Conservation (phyloP, 768 basidiomycete species). For the Vararia minispora region DNA sequence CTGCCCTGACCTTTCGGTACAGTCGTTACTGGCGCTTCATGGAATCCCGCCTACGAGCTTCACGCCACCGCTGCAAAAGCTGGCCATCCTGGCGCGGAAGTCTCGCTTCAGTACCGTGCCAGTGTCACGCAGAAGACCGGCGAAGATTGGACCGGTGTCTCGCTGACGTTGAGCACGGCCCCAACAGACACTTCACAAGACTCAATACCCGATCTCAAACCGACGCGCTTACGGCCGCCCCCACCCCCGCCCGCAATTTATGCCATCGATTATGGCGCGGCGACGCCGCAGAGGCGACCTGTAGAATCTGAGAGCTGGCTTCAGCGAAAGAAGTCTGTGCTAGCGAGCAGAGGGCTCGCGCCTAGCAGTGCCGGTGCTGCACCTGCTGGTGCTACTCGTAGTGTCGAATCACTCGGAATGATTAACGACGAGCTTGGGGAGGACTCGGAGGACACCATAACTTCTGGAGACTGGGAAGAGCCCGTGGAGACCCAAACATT, state of each 20-base stretch:
- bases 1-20: not conserved
- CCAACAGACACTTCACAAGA: constrained; percentile 25
- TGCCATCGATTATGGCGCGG: no score
- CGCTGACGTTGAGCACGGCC: constrained; percentile 43
- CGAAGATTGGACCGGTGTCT: constrained; percentile 45
- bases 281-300: no score
- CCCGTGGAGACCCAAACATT: not conserved
- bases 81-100: constrained; percentile 31
- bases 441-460: no score
- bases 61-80: constrained; percentile 34
- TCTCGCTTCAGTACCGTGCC: constrained; percentile 45
- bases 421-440: no score
- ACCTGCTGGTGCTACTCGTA: no score
- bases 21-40: constrained; percentile 42
- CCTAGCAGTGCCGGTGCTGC: no score
- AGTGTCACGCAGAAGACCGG: constrained; percentile 43
- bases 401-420: no score
- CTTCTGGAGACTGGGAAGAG: not conserved
- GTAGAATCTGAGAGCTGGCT: no score
- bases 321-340: no score
- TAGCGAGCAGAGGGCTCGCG: no score
- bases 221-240: constrained; percentile 6
- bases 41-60: constrained; percentile 49
- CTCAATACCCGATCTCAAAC: constrained; percentile 19
- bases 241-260: no score